Conservation (phyloP, 2,329 filamentous ascomycete species). For the Graphilbum ipis-grandicollis region DNA sequence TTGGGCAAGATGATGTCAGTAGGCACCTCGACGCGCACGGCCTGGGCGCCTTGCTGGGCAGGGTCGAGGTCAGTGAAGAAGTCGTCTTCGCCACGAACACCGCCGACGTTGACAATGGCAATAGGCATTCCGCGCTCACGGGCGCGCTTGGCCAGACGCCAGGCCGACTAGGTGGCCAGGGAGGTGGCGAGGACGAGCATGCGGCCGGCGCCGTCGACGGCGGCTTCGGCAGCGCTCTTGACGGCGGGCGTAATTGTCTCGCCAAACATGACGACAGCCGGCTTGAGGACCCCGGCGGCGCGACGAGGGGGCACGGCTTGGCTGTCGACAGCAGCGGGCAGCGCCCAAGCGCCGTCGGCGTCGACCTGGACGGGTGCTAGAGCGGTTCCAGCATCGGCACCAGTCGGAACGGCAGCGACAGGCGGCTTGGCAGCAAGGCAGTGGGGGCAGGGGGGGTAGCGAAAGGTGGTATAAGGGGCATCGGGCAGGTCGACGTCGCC, state of each 20-base stretch:
- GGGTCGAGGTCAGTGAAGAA: slow-evolving; percentile 45
- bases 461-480: slow-evolving; percentile 75
- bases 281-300: slow-evolving; percentile 75
- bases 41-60: slow-evolving; percentile 29
- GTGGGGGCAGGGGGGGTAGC: slow-evolving; percentile 75
- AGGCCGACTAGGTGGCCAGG: slow-evolving; percentile 87
- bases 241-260: slow-evolving; percentile 59
- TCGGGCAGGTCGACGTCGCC: slow-evolving; percentile 83
- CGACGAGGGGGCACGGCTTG: too few species aligned
- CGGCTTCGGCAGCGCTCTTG: slow-evolving; percentile 61
- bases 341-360: slow-evolving; percentile 60
- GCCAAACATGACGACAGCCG: slow-evolving; percentile 91
- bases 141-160: slow-evolving; percentile 71
- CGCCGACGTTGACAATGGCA: slow-evolving; percentile 76
- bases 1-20: slow-evolving; percentile 40
- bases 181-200: slow-evolving; percentile 76
- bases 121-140: slow-evolving; percentile 72
- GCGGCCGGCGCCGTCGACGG: slow-evolving; percentile 58
- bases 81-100: slow-evolving; percentile 59
- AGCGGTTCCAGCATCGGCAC: slow-evolving; percentile 35
- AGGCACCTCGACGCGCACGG: slow-evolving; percentile 38
- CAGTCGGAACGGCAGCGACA: slow-evolving; percentile 20
- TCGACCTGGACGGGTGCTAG: slow-evolving; percentile 50
- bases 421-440: slow-evolving; percentile 56
- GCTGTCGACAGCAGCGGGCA: too few species aligned